These are phyloP conservation scores for Termitomyces sp. DNA, from an alignment of 768 basidiomycete species.

Conservation along the genomic window DNA sequence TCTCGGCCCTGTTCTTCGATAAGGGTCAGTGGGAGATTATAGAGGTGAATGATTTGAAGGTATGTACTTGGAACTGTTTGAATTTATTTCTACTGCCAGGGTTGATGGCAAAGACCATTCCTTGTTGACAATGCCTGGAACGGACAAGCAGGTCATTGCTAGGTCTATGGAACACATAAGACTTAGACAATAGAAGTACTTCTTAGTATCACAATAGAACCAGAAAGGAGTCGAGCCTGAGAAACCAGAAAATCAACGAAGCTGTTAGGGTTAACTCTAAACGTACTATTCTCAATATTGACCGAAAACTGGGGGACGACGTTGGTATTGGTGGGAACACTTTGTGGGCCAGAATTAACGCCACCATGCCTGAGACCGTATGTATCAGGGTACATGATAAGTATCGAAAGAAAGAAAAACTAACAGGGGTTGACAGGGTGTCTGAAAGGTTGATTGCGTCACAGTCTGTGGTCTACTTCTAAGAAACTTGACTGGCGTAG, in stretches of 20 bases:
- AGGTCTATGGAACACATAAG: not conserved
- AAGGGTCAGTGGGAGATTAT: too few relatives aligned
- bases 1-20: too few relatives aligned
- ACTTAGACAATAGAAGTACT: slow-evolving; percentile 10
- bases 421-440: slow-evolving; percentile 34
- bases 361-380: slow-evolving; percentile 21
- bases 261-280: slow-evolving; percentile 19
- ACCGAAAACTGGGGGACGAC: slow-evolving; percentile 31
- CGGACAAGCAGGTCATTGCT: not conserved
- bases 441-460: slow-evolving; percentile 37
- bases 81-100: slow-evolving; percentile 46
- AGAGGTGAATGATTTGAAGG: not conserved
- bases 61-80: slow-evolving; percentile 16
- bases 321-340: slow-evolving; percentile 34
- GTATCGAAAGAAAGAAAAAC: not conserved
- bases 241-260: not conserved
- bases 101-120: slow-evolving; percentile 58
- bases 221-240: slow-evolving; percentile 41
- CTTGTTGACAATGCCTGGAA: slow-evolving; percentile 39
- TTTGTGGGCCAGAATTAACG: slow-evolving; percentile 44
- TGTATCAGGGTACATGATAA: not conserved
- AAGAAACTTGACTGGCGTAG: not conserved
- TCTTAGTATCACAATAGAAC: slow-evolving; percentile 48
- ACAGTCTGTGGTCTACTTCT: slow-evolving; percentile 25
- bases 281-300: slow-evolving; percentile 27